phyloP scores from a whole-genome alignment of 441 rosid species.

The Melastoma candidum region DNA sequence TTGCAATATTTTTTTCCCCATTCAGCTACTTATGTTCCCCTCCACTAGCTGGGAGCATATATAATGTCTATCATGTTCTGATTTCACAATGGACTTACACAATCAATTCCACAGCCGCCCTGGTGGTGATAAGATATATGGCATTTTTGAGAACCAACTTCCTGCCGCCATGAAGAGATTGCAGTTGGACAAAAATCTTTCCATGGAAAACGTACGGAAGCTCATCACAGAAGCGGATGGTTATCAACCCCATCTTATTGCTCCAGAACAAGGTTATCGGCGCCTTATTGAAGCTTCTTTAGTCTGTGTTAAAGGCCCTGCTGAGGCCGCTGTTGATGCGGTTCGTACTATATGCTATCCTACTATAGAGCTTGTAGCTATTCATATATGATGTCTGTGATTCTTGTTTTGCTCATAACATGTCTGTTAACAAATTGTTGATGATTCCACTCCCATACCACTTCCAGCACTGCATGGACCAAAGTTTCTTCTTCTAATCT shows the following conservation, averaged over 20 bases:
- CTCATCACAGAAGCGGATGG: conserved; percentile 94
- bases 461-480: too few relatives aligned
- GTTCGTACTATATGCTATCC: conserved; percentile 22
- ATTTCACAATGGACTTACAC: conserved; percentile 2
- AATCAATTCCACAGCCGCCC: conserved; percentile 49
- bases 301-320: conserved; percentile 73
- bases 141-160: conserved; percentile 72
- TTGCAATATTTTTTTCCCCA: conserved; percentile 1
- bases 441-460: too few relatives aligned
- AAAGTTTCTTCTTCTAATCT: too few relatives aligned
- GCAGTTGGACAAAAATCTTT: conserved; percentile 81
- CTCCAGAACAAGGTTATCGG: conserved; percentile 95
- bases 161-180: conserved; percentile 82
- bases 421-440: too few relatives aligned
- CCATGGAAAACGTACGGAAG: conserved; percentile 74
- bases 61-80: not conserved
- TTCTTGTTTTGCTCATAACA: too few relatives aligned
- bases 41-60: conserved; percentile 8
- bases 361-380: conserved; percentile 2
- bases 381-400: not conserved
- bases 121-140: conserved; percentile 85
- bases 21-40: conserved; percentile 6
- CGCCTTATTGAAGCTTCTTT: conserved; percentile 81
- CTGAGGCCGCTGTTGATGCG: conserved; percentile 92
- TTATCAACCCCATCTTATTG: conserved; percentile 89